Evolutionary conservation across 2,329 filamentous ascomycete species (phyloP), one percentile per base, ranked within the genome.

Genomic region (Curvularia eragrostidis): DNA sequence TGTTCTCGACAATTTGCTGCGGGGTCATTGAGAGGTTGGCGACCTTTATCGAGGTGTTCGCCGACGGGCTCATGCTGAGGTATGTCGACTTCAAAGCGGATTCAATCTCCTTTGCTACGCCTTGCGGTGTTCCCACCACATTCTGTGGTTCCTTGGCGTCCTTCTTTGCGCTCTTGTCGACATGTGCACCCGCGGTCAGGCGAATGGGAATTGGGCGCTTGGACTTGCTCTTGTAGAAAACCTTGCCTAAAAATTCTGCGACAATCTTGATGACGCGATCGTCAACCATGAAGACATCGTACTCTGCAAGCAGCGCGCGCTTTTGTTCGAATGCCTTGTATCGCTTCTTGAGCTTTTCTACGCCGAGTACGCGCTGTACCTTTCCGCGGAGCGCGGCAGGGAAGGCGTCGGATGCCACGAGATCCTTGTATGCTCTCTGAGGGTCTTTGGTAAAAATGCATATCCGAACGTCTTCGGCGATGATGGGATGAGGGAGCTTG

Each of bases 211-310:
- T 87, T 9, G 95, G 95, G 38, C 94, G 85, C 84, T 98, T 98
- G 63, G 80, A 80, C 15, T 89, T 91, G 55, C 81, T 84, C 81
- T 93, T 90, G 85, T 95, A 98, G 78, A 99, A 98, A 1, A 89
- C 89, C 82, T 97, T 98, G 68, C 94, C 95, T 12, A 99, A 87
- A 2, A 88, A 82, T 64, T 86, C 85, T 55, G 93, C 91, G 58
- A 98, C 84, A 59, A 84, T 82, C 57, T 84, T 85, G 61, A 88
- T 80, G 54, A 99, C 90, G 48, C 95, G 85, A 73, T 97, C 91
- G 76, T 99, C 95, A 51, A 91, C 94, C 56, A 99, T 84, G 81
- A 99, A 98, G 55, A 98, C 81, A 75, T 98, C 95, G 78, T 97
- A 92, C 77, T 97, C 91, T 43, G 87, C 82, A 62, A 89, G 85